phyloP scores from a whole-genome alignment of 306 rosid genomes.

The Castanopsis chinensis region DNA sequence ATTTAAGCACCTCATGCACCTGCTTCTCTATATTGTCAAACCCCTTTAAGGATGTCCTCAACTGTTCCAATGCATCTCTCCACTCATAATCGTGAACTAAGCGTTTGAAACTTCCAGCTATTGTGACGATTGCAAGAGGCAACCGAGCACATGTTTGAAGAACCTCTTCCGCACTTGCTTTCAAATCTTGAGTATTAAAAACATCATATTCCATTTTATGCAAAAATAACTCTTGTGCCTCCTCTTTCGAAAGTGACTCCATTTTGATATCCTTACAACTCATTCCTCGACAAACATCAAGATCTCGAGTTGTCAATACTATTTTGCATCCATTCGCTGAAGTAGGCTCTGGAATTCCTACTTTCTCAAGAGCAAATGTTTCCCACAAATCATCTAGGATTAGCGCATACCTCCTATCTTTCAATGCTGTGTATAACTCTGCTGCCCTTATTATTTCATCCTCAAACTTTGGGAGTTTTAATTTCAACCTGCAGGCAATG shows the following conservation, averaged over 20 bases:
- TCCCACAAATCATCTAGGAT: too few relatives aligned
- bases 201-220: background rate
- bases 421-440: too few relatives aligned
- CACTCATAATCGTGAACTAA: background rate
- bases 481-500: too few relatives aligned
- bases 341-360: too few relatives aligned
- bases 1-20: conserved; percentile 19
- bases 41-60: background rate
- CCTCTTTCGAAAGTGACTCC: background rate
- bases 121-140: conserved; percentile 16
- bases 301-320: too few relatives aligned
- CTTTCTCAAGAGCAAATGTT: too few relatives aligned
- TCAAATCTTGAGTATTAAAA: background rate
- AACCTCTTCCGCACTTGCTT: background rate
- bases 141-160: background rate
- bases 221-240: conserved; percentile 17
- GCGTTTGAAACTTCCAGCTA: conserved; percentile 21
- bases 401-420: too few relatives aligned
- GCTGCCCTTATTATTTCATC: too few relatives aligned
- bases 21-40: conserved; percentile 23
- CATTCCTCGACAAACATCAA: too few relatives aligned
- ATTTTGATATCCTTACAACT: background rate
- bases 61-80: conserved; percentile 14
- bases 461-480: too few relatives aligned
- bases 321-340: too few relatives aligned